Conservation (phyloP, 306 rosid genomes). For the Vigna trinervia region DNA sequence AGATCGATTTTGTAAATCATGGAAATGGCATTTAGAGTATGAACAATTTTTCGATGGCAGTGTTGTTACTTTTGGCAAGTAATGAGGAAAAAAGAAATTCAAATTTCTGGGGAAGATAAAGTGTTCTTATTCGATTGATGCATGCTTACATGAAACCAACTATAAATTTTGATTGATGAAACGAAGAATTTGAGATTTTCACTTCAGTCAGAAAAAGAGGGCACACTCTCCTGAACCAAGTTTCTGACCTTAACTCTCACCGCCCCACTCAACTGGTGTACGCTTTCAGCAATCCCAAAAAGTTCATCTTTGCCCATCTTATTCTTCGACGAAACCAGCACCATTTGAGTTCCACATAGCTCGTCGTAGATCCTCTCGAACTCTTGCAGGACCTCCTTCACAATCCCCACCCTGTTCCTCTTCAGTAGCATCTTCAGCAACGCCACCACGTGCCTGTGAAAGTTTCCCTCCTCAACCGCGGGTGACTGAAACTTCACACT, state of each 20-base stretch:
- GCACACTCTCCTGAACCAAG: slow-evolving; percentile 45
- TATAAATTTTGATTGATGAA: no score
- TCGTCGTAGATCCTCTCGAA: slow-evolving; percentile 75
- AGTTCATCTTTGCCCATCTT: slow-evolving; percentile 55
- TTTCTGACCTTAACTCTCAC: slow-evolving; percentile 61
- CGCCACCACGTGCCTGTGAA: slow-evolving; percentile 58
- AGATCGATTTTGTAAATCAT: no score
- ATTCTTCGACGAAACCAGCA: slow-evolving; percentile 57
- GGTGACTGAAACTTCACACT: slow-evolving; percentile 35
- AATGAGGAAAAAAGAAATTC: no score
- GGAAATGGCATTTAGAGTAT: no score
- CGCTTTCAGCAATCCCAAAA: slow-evolving; percentile 60
- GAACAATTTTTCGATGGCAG: no score
- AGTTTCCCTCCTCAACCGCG: slow-evolving; percentile 49
- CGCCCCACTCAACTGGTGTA: slow-evolving; percentile 60
- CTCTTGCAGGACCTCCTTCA: slow-evolving; percentile 64
- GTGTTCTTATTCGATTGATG: neutral
- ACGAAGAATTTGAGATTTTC: neutral
- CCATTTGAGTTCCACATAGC: slow-evolving; percentile 64
- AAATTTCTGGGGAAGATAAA: no score
- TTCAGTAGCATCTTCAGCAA: slow-evolving; percentile 68
- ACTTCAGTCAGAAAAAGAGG: slow-evolving; percentile 44
- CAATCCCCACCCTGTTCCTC: slow-evolving; percentile 60
- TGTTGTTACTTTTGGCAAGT: no score
- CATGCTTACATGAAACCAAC: no score